Conservation (phyloP, 2,329 filamentous ascomycete species). For the Coniochaeta prunicola region DNA sequence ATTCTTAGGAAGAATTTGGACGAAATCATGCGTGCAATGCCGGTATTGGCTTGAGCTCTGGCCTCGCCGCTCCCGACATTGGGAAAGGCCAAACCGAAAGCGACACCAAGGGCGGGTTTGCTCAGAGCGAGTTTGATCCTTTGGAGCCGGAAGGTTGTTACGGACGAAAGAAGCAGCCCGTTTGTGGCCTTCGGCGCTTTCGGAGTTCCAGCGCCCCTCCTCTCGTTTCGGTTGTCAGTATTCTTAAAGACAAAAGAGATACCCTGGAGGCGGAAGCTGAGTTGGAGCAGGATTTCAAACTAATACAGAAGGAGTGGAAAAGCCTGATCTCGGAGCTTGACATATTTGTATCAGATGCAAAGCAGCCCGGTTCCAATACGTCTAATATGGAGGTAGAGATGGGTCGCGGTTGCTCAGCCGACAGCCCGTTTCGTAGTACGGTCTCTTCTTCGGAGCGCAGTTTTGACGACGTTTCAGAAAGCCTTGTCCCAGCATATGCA, state of each 20-base stretch:
- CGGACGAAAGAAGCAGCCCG: neutral
- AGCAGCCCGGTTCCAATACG: too few relatives aligned
- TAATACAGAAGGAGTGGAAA: neutral
- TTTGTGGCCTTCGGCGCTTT: neutral
- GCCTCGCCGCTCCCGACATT: neutral
- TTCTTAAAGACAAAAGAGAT: neutral
- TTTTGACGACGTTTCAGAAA: neutral
- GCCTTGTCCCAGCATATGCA: neutral
- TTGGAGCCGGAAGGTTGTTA: neutral
- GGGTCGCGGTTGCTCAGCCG: neutral
- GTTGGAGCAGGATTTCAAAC: neutral
- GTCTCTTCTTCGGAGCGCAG: neutral
- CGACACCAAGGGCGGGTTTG: neutral
- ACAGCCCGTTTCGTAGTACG: neutral
- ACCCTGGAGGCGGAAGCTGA: neutral
- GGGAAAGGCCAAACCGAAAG: neutral
- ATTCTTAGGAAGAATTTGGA: conserved; percentile 31
- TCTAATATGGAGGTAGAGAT: neutral
- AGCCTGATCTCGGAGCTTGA: neutral
- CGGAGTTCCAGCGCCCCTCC: neutral
- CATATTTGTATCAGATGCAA: neutral
- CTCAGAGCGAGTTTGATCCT: neutral
- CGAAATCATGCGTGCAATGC: neutral
- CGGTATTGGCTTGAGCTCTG: neutral
- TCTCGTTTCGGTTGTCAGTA: neutral